Evolutionary conservation across 2,329 filamentous ascomycete genomes (phyloP).

Genomic region (Fusarium annulatum): DNA sequence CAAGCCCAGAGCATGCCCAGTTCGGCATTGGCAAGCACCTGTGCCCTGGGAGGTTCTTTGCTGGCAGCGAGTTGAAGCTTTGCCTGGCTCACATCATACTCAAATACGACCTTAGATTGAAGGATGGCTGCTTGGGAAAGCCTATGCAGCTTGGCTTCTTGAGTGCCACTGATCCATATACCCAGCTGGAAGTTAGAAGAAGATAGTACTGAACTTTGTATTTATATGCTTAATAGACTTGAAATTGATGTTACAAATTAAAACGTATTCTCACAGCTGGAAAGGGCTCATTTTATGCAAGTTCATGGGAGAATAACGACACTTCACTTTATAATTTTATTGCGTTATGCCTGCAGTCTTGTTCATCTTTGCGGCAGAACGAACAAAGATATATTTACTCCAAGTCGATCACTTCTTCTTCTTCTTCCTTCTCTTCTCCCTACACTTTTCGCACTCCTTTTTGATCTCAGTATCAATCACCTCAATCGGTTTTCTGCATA

Average conservation of each 20-base stretch:
- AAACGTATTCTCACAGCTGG: fast-evolving
- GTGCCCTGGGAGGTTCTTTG: background rate
- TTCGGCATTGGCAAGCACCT: constrained; percentile 1
- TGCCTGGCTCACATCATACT: background rate
- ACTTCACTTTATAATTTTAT: background rate
- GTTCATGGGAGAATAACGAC: too few relatives aligned
- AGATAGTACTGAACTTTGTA: fast-evolving
- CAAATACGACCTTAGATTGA: background rate
- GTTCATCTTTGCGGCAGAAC: too few relatives aligned
- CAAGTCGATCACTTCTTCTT: background rate
- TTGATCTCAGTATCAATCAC: background rate
- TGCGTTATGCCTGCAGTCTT: background rate
- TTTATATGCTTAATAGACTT: background rate
- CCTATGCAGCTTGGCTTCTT: background rate
- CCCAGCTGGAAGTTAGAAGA: background rate
- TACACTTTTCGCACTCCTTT: background rate
- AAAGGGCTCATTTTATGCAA: fast-evolving
- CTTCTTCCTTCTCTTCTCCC: background rate
- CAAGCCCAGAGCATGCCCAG: background rate
- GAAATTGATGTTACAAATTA: fast-evolving
- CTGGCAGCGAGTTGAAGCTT: background rate
- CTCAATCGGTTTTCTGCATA: background rate
- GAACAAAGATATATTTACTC: too few relatives aligned
- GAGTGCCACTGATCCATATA: background rate
- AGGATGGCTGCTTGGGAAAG: background rate